Evolutionary conservation across 768 basidiomycete genomes (phyloP).

Genomic region (Boletus sp.): DNA sequence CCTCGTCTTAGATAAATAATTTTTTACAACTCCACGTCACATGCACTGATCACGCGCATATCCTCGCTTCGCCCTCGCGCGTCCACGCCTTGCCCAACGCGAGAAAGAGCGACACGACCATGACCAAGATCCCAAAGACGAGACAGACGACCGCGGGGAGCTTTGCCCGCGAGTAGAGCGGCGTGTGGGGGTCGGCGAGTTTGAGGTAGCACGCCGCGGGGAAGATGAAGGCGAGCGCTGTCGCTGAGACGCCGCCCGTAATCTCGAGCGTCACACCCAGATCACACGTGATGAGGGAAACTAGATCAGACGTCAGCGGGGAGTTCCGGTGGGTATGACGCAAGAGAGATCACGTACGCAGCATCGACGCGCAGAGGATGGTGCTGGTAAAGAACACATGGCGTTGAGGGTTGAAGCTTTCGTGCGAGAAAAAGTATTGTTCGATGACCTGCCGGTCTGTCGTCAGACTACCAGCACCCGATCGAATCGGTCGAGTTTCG

Average conservation of each 20-base stretch:
- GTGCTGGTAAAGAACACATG: constrained; percentile 90
- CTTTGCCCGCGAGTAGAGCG: constrained; percentile 70
- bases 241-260: constrained; percentile 93
- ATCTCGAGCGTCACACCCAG: constrained; percentile 98
- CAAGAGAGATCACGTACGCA: constrained; percentile 49
- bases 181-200: constrained; percentile 52
- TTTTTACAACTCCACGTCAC: constrained; percentile 8
- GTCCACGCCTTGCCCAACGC: constrained; percentile 81
- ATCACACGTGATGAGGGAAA: constrained; percentile 91
- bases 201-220: constrained; percentile 85
- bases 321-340: neutral
- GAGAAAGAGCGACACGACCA: constrained; percentile 74
- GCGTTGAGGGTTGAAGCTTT: constrained; percentile 75
- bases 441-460: constrained; percentile 71
- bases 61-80: constrained; percentile 64
- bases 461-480: neutral
- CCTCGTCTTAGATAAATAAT: constrained; percentile 22
- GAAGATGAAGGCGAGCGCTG: constrained; percentile 90
- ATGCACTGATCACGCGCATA: constrained; percentile 53
- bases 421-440: constrained; percentile 92
- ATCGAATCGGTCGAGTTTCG: neutral
- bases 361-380: constrained; percentile 78
- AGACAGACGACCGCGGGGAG: constrained; percentile 75
- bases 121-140: constrained; percentile 71
- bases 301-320: constrained; percentile 39